phyloP scores from a whole-genome alignment of 108 stramenopile species.

The Nitzschia sp. region DNA sequence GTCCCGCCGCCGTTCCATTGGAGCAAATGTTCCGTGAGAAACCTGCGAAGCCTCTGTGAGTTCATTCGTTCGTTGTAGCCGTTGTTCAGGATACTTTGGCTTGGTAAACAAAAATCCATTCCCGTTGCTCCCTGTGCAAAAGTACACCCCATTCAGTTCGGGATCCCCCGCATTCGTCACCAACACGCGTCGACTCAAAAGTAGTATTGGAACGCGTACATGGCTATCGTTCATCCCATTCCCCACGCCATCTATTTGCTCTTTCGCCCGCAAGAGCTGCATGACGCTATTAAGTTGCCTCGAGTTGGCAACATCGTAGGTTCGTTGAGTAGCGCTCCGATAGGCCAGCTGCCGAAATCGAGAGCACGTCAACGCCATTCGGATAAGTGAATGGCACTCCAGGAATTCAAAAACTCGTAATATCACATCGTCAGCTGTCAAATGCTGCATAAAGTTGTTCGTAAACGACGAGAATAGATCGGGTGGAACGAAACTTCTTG shows the following conservation, averaged over 20 bases:
- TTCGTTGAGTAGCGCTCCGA: slow-evolving; percentile 58
- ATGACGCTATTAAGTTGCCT: slow-evolving; percentile 60
- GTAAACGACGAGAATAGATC: background rate
- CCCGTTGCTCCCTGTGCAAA: slow-evolving; percentile 75
- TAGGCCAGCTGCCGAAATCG: slow-evolving; percentile 61
- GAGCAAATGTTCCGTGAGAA: background rate
- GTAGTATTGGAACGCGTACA: slow-evolving; percentile 71
- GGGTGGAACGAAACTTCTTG: slow-evolving; percentile 7
- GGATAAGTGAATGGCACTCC: slow-evolving; percentile 60
- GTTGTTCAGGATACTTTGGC: slow-evolving; percentile 49
- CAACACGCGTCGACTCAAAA: slow-evolving; percentile 49
- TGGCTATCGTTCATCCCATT: slow-evolving; percentile 12
- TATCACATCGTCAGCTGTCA: slow-evolving; percentile 68
- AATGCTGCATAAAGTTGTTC: slow-evolving; percentile 54
- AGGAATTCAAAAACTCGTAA: slow-evolving; percentile 72
- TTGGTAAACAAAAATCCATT: slow-evolving; percentile 74
- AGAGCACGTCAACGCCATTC: slow-evolving; percentile 58
- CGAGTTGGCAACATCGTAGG: slow-evolving; percentile 42
- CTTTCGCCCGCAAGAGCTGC: slow-evolving; percentile 70
- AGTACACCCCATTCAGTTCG: slow-evolving; percentile 82
- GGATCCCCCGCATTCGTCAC: slow-evolving; percentile 69
- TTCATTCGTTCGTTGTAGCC: slow-evolving; percentile 1
- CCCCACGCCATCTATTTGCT: slow-evolving; percentile 67
- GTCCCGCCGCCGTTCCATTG: background rate
- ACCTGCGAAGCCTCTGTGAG: slow-evolving; percentile 3